Percentiles rank a stretch among this genome's conserved stretches.
phyloP scores from a whole-genome alignment of 75 land plant species.

The Gnetum montanum region DNA sequence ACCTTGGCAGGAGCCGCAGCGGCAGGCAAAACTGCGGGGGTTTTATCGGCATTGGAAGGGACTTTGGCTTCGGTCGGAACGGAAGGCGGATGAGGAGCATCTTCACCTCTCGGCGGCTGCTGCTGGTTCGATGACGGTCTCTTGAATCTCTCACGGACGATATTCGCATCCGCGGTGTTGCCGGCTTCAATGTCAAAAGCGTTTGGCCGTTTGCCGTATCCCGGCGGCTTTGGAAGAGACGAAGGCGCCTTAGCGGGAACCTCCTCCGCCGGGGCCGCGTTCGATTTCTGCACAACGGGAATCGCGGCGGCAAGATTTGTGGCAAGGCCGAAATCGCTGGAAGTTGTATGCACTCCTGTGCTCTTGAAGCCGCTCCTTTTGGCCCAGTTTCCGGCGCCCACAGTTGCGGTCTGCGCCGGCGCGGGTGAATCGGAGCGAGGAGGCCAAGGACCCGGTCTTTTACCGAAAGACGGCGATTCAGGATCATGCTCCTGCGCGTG shows the following conservation, averaged over 20 bases:
- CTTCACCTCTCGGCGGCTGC: neutral
- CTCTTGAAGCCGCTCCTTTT: conserved; percentile 78
- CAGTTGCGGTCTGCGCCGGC: conserved; percentile 9
- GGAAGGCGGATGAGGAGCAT: conserved; percentile 2
- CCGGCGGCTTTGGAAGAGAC: conserved; percentile 7
- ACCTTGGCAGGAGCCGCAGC: conserved; percentile 2
- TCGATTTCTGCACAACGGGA: conserved; percentile 6
- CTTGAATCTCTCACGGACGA: neutral
- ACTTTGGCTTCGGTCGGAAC: conserved; percentile 11
- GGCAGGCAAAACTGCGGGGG: conserved; percentile 16
- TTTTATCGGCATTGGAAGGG: conserved; percentile 3
- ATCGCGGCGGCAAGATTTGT: conserved; percentile 1
- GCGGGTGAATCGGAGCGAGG: conserved; percentile 49
- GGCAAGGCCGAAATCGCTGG: conserved; percentile 11
- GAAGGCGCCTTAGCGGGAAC: neutral
- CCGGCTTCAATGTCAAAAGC: conserved; percentile 7
- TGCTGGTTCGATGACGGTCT: neutral
- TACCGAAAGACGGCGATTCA: conserved; percentile 9
- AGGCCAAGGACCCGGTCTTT: conserved; percentile 47
- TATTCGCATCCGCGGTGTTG: neutral
- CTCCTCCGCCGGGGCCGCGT: neutral
- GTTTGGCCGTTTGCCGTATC: neutral
- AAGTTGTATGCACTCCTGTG: conserved; percentile 23
- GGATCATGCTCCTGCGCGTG: conserved; percentile 13
- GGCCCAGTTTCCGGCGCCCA: conserved; percentile 75